phyloP scores from a whole-genome alignment of 768 basidiomycete species.

The Mycena chlorophos region DNA sequence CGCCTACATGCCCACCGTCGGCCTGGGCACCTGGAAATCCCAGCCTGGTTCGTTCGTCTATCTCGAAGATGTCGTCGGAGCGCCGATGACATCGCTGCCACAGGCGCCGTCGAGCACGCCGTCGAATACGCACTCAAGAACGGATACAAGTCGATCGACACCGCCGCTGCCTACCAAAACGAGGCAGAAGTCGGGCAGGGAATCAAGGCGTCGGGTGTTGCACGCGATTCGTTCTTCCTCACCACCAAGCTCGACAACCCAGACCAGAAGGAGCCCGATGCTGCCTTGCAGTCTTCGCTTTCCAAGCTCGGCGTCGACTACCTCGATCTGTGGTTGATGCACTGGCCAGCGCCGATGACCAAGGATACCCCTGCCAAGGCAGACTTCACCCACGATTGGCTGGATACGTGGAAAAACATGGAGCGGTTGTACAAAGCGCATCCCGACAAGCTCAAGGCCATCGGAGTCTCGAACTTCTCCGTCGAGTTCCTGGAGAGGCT shows the following conservation, averaged over 20 bases:
- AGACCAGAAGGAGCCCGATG: constrained; percentile 58
- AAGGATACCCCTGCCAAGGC: constrained; percentile 34
- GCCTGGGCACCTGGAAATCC: constrained; percentile 48
- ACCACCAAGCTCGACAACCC: constrained; percentile 72
- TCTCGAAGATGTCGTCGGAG: constrained; percentile 76
- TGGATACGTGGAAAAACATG: constrained; percentile 80
- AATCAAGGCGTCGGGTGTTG: constrained; percentile 71
- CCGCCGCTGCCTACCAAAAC: constrained; percentile 69
- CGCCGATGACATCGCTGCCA: no score
- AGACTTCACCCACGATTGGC: constrained; percentile 46
- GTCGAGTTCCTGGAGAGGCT: constrained; percentile 63
- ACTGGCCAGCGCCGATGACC: constrained; percentile 81
- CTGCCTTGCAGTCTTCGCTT: constrained; percentile 71
- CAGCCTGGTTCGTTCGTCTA: constrained; percentile 3
- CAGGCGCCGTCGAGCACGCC: constrained; percentile 71
- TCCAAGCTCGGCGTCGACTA: constrained; percentile 69
- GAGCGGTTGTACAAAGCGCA: constrained; percentile 64
- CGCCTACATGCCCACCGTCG: constrained; percentile 72
- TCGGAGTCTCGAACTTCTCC: constrained; percentile 80
- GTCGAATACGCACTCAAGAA: constrained; percentile 71
- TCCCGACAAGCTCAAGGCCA: constrained; percentile 74
- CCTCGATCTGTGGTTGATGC: constrained; percentile 82
- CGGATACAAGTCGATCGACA: constrained; percentile 77
- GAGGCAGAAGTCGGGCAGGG: constrained; percentile 83
- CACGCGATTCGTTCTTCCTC: constrained; percentile 74